Base-by-base conservation (phyloP, 345 rosid species). In the Brassica incana region DNA sequence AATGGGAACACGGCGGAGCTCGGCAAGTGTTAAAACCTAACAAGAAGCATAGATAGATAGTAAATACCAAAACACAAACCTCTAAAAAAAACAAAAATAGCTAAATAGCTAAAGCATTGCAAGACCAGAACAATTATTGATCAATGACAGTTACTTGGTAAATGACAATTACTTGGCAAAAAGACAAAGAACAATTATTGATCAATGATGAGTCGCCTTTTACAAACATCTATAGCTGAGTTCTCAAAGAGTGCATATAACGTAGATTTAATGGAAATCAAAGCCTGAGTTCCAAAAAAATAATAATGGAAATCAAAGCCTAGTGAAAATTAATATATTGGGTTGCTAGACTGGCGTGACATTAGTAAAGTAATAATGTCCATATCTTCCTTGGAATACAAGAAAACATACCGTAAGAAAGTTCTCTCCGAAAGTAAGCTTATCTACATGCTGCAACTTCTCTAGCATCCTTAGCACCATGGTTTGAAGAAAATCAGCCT, bases 21-120 rank as follows among this genome's bases (percentile, higher is more conserved):
- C 66, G 5, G 40, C 58, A 12, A 56, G 30, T 54, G 66, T 67
- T n/a, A 75, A 5, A 64, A 67, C 29, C 80, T 80, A 54, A 54
- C 23, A 15, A 54, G 60, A 54, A 50, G 60, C 60, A 54, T 54
- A 16, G 8, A 15, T 15, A 54, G 25, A 16, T 16, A 54, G 60
- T 54, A 6, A 54, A 6, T 54, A 54, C 60, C 23, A 10, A 15
- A 6, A 54, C 10, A 54, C 60, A 54, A 54, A 15, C 9, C 25
- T 16, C 23, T 52, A 4, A 52, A 35, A 52, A 54, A 54, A 16
- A 54, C 5, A 50, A 54, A 54, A 54, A 6, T 0, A 15, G 25
- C 18, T 50, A 50, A 48, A 50, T 50, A 45, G n/a, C 58, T 50
- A 50, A 14, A 45, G 52, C 56, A 48, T 48, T 48, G 1, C 15